Percentiles rank a stretch among this genome's conserved stretches.
These are phyloP conservation scores for Colletotrichum falcatum DNA, from an alignment of 2,329 filamentous ascomycete genomes.

Conservation along the genomic window DNA sequence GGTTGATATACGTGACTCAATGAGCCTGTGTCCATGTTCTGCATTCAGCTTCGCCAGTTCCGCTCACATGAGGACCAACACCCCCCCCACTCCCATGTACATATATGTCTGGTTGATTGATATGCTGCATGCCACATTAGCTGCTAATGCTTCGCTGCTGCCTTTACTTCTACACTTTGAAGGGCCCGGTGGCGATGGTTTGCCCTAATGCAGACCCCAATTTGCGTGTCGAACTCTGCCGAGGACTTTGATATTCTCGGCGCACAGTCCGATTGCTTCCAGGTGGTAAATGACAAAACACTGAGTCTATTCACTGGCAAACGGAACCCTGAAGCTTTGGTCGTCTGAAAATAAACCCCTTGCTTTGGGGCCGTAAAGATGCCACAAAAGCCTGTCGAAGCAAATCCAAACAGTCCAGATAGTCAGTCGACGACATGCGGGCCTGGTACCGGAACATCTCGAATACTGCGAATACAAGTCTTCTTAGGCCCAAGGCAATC, in stretches of 20 bases:
- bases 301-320: constrained; percentile 3
- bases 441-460: background rate
- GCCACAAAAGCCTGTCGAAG: background rate
- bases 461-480: background rate
- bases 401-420: background rate
- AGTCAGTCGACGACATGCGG: no score
- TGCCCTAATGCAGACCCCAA: background rate
- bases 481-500: background rate
- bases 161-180: background rate
- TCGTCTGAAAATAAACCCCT: background rate
- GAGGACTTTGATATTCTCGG: background rate
- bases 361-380: no score
- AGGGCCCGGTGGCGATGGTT: constrained; percentile 3
- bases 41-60: background rate
- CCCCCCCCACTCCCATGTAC: no score
- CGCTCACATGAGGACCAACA: constrained; percentile 1
- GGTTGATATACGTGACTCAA: background rate
- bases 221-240: constrained; percentile 1
- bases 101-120: background rate
- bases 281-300: background rate
- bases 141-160: no score
- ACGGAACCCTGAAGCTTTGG: background rate
- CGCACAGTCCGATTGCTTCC: background rate
- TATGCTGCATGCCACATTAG: no score
- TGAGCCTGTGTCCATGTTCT: background rate